These are phyloP conservation scores for Ensete ventricosum DNA, from an alignment of 176 grass and related monocot species.

Conservation along the genomic window DNA sequence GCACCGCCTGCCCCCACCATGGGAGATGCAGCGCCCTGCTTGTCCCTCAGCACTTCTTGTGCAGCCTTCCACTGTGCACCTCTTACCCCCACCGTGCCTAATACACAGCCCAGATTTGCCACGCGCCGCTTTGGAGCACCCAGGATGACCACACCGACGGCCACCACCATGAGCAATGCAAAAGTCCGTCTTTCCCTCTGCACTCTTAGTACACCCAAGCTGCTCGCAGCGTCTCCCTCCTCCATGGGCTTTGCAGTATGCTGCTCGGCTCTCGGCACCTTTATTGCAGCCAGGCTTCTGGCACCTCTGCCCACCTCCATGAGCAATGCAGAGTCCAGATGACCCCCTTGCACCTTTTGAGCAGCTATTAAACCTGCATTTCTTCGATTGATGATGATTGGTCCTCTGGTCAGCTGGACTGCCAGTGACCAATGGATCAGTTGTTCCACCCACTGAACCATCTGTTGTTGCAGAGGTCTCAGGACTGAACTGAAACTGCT, in stretches of 20 bases:
- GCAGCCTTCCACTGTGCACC: constrained; percentile 65
- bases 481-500: constrained; percentile 32
- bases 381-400: constrained; percentile 58
- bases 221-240: constrained; percentile 74
- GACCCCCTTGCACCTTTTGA: constrained; percentile 76
- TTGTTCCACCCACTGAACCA: constrained; percentile 39
- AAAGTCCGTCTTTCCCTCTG: constrained; percentile 84
- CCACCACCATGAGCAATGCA: constrained; percentile 87
- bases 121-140: constrained; percentile 55
- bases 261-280: constrained; percentile 74
- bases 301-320: constrained; percentile 79
- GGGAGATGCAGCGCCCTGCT: constrained; percentile 70
- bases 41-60: constrained; percentile 61
- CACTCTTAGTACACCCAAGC: constrained; percentile 79
- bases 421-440: constrained; percentile 24
- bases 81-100: constrained; percentile 73
- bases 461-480: constrained; percentile 47
- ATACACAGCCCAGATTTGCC: constrained; percentile 78
- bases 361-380: constrained; percentile 81
- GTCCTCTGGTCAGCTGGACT: constrained; percentile 27
- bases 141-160: constrained; percentile 32
- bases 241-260: constrained; percentile 76
- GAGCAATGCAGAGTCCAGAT: constrained; percentile 77
- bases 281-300: constrained; percentile 84
- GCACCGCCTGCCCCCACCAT: constrained; percentile 78